Conservation (phyloP, 2,329 filamentous ascomycete species). For the Xylaria sp. region DNA sequence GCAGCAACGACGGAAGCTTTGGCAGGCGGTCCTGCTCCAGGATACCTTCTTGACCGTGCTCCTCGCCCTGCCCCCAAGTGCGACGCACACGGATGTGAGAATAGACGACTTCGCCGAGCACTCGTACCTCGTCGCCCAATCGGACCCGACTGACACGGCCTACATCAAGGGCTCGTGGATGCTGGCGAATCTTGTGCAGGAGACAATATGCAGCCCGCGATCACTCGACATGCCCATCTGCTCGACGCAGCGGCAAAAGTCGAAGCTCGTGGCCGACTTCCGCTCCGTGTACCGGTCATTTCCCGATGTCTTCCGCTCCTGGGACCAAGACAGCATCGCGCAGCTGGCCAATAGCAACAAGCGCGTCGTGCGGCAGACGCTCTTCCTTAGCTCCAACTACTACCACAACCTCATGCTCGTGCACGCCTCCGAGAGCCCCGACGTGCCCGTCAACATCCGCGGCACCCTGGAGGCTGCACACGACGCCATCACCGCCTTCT, state of each 20-base stretch:
- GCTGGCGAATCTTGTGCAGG: conserved; percentile 77
- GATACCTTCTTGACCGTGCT: conserved; percentile 83
- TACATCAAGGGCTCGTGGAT: conserved; percentile 82
- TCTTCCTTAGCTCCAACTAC: conserved; percentile 82
- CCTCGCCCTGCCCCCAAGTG: conserved; percentile 76
- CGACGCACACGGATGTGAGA: conserved; percentile 78
- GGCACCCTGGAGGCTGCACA: conserved; percentile 77
- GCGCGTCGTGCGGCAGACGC: conserved; percentile 72
- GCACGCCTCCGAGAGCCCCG: conserved; percentile 70
- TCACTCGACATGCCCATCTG: conserved; percentile 76
- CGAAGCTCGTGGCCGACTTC: conserved; percentile 72
- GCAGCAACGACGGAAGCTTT: conserved; percentile 78
- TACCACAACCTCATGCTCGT: conserved; percentile 83
- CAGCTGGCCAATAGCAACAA: conserved; percentile 64
- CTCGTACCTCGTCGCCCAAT: conserved; percentile 59
- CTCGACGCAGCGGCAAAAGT: conserved; percentile 70
- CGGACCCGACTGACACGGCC: conserved; percentile 68
- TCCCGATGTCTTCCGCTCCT: conserved; percentile 71
- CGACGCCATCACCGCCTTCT: conserved; percentile 75
- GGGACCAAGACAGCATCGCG: conserved; percentile 65
- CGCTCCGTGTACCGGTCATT: conserved; percentile 74
- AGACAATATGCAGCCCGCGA: conserved; percentile 75
- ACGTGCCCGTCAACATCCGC: conserved; percentile 68
- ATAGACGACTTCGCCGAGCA: conserved; percentile 76
- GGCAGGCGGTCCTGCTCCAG: conserved; percentile 81